Evolutionary conservation across 306 rosid genomes (phyloP).

Genomic region (Glycine soja): DNA sequence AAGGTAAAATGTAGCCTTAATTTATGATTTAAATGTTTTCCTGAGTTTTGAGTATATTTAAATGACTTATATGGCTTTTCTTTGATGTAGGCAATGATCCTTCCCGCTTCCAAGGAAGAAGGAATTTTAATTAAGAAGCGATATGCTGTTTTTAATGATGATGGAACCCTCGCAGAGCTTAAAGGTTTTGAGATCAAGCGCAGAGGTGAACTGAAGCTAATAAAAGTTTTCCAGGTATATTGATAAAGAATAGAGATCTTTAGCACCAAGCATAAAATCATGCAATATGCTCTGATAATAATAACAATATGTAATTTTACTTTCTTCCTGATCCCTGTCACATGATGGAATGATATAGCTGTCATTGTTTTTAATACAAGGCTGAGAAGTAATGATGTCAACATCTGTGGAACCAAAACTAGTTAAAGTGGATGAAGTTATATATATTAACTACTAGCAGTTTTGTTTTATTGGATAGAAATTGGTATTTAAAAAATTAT

Average conservation of each 20-base stretch:
- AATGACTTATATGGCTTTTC: slow-evolving; percentile 12
- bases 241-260: slow-evolving; percentile 32
- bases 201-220: slow-evolving; percentile 98
- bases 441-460: background rate
- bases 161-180: slow-evolving; percentile 96
- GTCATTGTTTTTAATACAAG: slow-evolving; percentile 9
- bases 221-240: slow-evolving; percentile 96
- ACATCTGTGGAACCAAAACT: slow-evolving; percentile 27
- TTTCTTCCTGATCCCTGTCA: slow-evolving; percentile 14
- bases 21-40: slow-evolving; percentile 27
- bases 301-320: slow-evolving; percentile 31
- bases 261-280: slow-evolving; percentile 21
- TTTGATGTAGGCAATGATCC: slow-evolving; percentile 87
- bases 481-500: background rate
- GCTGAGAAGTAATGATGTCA: slow-evolving; percentile 18
- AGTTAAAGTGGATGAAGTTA: slow-evolving; percentile 2
- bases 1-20: slow-evolving; percentile 63
- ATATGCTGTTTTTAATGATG: slow-evolving; percentile 96
- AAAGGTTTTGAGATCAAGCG: slow-evolving; percentile 99
- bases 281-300: slow-evolving; percentile 20
- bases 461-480: background rate
- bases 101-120: slow-evolving; percentile 99
- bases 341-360: background rate
- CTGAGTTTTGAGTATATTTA: slow-evolving; percentile 40
- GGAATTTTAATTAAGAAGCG: slow-evolving; percentile 97